These are phyloP conservation scores for Amphibolis antarctica DNA, from an alignment of 106 monocot species.

Conservation along the genomic window DNA sequence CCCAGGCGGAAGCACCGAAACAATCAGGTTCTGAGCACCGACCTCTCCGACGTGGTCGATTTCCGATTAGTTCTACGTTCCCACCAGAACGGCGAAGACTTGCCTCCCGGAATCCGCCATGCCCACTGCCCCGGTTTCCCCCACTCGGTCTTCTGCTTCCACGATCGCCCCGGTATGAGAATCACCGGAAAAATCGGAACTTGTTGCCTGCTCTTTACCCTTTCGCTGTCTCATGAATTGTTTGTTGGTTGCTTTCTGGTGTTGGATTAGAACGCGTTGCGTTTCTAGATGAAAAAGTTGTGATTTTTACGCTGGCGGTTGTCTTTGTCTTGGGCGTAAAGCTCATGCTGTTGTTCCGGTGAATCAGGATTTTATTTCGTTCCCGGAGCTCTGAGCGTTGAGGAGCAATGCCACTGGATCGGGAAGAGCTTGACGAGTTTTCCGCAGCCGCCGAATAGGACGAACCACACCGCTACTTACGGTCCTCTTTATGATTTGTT, in stretches of 20 bases:
- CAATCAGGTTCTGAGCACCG: slow-evolving; percentile 7
- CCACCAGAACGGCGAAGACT: slow-evolving; percentile 22
- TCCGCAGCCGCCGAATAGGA: slow-evolving; percentile 94
- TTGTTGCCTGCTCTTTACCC: neutral
- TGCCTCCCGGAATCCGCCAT: slow-evolving; percentile 28
- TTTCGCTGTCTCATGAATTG: neutral
- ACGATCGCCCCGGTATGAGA: slow-evolving; percentile 30
- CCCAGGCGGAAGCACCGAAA: slow-evolving; percentile 14
- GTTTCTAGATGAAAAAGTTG: neutral
- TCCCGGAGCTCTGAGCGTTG: slow-evolving; percentile 55
- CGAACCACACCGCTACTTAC: slow-evolving; percentile 66
- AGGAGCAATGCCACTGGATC: slow-evolving; percentile 74
- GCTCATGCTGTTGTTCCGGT: neutral
- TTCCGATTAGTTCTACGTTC: slow-evolving; percentile 40
- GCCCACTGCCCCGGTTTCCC: slow-evolving; percentile 29
- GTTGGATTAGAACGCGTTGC: neutral
- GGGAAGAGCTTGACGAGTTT: slow-evolving; percentile 60
- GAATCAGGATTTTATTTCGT: slow-evolving; percentile 89
- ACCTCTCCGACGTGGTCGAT: slow-evolving; percentile 76
- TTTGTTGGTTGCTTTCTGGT: neutral
- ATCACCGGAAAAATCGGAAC: neutral
- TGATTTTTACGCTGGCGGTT: neutral
- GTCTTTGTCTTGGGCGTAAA: neutral
- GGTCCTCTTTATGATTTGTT: slow-evolving; percentile 54
- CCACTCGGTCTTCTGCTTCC: slow-evolving; percentile 63